Evolutionary conservation across 2,329 filamentous ascomycete species (phyloP), one percentile per base, ranked within the genome.

Genomic region (Pyricularia sp.): DNA sequence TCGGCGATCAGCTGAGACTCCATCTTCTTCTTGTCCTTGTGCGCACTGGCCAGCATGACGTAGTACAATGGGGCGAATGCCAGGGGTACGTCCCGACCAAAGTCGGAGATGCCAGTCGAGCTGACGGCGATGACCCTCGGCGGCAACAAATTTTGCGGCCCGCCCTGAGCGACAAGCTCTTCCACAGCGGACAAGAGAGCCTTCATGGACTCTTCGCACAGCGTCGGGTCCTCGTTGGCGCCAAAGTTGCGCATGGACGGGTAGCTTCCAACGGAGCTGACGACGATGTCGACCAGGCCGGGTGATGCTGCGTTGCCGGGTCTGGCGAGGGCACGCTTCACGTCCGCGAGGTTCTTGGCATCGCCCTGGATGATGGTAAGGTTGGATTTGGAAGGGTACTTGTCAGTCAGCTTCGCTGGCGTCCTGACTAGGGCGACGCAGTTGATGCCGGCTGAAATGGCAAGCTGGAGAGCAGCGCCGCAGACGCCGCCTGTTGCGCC

Each of bases 401-500:
- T 71, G 65, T 73, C 71, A 14, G 76, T 76, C 36, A 87, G 82
- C 70, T 83, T 85, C 61, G 79, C 77, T 11, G 84, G 81, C 1
- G 78, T 81, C 63, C 85, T 83, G 73, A 79, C 83, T 36, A 87
- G 78, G 64, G 81, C 84, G 65, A 81, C 76, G 75, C 83, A 85
- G 9, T 73, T 76, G 73, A 82, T 78, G 30, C 81, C 81, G 14
- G 80, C 80, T 20, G 78, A 77, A 7, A 87, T 80, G 36, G 79
- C 76, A 59, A 78, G 77, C 31, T 78, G 78, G 61, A 87, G 81
- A 25, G 80, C 77, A 2, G 82, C 76, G 69, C 84, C 79, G 68
- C 80, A 83, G 70, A 78, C 79, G 66, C 84, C 85, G 42, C 80
- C 81, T 30, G 82, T 85, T 55, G 84, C 82, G 70, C 85, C 85